Base-by-base conservation (phyloP, 176 grass and related monocot species). In the Urochloa ruziziensis region DNA sequence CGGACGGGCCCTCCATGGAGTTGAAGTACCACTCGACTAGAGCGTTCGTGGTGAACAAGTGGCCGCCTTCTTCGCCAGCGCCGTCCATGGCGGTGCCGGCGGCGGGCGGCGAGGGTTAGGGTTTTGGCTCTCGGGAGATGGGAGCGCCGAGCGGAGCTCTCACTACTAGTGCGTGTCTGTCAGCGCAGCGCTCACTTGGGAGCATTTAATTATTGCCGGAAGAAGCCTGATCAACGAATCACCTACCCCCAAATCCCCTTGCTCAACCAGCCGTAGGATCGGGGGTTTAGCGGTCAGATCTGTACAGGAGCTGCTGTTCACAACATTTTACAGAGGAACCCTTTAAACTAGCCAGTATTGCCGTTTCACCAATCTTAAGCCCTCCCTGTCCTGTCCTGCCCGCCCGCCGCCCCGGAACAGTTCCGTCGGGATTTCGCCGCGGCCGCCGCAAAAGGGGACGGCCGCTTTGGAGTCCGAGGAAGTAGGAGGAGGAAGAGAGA, bases 1-100 rank as follows among this genome's bases (percentile, higher is more conserved):
- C 61, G 24, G 63, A 81, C 78, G 63, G 78, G 33, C n/a, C 63
- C 4, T 56, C 48, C 78, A 69, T 0, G n/a, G 6, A 7, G 33
- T 69, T 54, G 63, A 69, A 69, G 23, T 0, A 1, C 5, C 7
- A 33, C 47, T 28, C 48, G 23, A 81, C 78, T 37, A 42, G 33
- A 32, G 1, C 30, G 47, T 80, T 37, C 47, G 64, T 81, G 1
- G 35, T 13, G 32, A n/a, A n/a, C n/a, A 3, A 2, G 51, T 23
- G 15, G 15, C 19, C 33, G 11, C 61, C 27, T 51, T 51, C 61
- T 9, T 79, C 77, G 42, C 77, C 44, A 18, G 44, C 43, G 60
- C 21, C 44, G 61, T 65, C 77, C 77, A 79, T 79, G 77, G 77
- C 43, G 77, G 59, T n/a, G 76, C 68, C 14, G 7, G 13, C 39